Conservation (phyloP, 139 green algal species). For the Micractinium sp. region DNA sequence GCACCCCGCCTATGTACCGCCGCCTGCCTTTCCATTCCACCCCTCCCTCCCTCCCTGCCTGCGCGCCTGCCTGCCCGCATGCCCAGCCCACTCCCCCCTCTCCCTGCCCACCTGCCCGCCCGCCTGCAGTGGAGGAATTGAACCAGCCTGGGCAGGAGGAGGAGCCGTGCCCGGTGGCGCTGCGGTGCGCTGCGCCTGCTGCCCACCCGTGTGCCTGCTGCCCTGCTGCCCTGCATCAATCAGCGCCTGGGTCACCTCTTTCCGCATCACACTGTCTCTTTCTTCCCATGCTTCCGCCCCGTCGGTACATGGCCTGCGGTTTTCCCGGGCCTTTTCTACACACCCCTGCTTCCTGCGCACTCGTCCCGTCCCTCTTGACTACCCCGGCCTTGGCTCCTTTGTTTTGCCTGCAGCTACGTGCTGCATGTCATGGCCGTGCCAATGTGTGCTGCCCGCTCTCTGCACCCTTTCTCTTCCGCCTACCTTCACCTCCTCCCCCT, state of each 20-base stretch:
- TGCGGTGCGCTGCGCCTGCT: slow-evolving; percentile 46
- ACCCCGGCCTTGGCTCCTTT: no score
- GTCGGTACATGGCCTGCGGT: no score
- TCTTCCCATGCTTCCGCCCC: no score
- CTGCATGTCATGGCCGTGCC: background rate
- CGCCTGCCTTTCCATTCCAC: background rate
- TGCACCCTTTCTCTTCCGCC: background rate
- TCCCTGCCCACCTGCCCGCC: slow-evolving; percentile 42
- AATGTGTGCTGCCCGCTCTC: no score
- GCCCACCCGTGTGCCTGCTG: background rate
- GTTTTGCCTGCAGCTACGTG: no score
- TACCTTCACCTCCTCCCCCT: background rate
- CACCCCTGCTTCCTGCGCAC: no score
- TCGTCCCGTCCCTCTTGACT: no score
- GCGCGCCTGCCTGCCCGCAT: background rate
- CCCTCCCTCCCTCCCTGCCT: background rate
- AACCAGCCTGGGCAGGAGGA: slow-evolving; percentile 73
- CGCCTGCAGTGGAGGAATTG: slow-evolving; percentile 72
- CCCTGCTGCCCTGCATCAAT: background rate
- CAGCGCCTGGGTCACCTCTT: no score
- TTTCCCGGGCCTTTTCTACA: no score
- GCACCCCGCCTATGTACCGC: background rate
- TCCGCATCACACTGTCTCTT: no score
- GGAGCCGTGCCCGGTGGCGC: slow-evolving; percentile 79
- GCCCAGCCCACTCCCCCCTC: background rate